phyloP scores from a whole-genome alignment of 495 filamentous ascomycete genomes.

The Jackrogersella minutella region DNA sequence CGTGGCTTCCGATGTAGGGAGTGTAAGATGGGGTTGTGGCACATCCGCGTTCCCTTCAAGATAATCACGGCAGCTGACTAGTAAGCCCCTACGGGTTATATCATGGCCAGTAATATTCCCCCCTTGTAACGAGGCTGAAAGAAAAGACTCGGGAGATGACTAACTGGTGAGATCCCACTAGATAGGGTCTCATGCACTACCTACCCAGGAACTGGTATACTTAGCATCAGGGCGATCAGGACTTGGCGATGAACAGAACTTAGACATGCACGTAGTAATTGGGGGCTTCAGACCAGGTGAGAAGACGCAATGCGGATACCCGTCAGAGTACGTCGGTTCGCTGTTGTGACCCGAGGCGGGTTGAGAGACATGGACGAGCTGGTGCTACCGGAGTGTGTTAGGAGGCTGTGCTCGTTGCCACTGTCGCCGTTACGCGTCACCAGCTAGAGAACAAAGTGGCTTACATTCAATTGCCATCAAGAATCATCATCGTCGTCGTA shows the following conservation, averaged over 20 bases:
- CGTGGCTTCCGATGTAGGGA: neutral
- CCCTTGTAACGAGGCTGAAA: constrained; percentile 16
- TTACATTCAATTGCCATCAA: neutral
- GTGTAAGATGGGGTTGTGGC: neutral
- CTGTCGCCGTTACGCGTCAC: constrained; percentile 14
- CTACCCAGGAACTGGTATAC: neutral
- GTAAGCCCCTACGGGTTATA: neutral
- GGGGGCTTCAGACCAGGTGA: neutral
- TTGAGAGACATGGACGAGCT: constrained; percentile 5
- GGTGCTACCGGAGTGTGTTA: constrained; percentile 23
- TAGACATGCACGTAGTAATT: neutral
- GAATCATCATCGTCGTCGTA: neutral
- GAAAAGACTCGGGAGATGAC: constrained; percentile 17
- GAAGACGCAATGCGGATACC: constrained; percentile 27
- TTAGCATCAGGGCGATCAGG: neutral
- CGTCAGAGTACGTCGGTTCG: constrained; percentile 28
- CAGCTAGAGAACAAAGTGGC: neutral
- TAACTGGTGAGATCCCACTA: constrained; percentile 14
- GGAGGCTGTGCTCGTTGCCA: constrained; percentile 28
- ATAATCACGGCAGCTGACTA: neutral
- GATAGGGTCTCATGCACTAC: constrained; percentile 5
- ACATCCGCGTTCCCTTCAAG: neutral
- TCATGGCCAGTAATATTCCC: neutral
- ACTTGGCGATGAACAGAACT: constrained; percentile 7
- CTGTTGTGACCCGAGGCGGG: constrained; percentile 30